Percentiles rank a stretch among this genome's conserved stretches.
phyloP scores from a whole-genome alignment of 352 stramenopile species.

The Aphanomyces stellatus region DNA sequence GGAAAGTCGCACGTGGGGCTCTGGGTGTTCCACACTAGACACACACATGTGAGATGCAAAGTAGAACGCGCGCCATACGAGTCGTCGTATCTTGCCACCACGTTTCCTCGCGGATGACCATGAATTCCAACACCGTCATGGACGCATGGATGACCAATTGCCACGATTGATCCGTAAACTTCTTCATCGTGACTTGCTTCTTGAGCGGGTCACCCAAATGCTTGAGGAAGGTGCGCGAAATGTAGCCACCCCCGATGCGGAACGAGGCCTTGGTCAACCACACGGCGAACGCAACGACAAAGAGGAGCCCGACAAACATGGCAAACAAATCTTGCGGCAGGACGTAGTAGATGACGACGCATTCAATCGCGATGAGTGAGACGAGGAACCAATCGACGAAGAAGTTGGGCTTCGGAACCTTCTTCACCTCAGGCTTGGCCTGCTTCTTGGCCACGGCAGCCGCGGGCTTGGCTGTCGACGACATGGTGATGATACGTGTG shows the following conservation, averaged over 20 bases:
- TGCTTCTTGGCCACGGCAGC: not conserved
- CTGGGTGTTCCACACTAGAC: conserved; percentile 67
- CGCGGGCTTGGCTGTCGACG: not conserved
- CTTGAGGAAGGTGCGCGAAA: conserved; percentile 50
- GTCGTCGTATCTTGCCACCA: conserved; percentile 84
- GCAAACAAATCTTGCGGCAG: conserved; percentile 57
- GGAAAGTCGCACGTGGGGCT: conserved; percentile 61
- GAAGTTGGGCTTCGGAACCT: conserved; percentile 54
- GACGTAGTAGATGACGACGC: conserved; percentile 7
- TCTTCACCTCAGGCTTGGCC: not conserved
- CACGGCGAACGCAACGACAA: conserved; percentile 61
- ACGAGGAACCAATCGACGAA: conserved; percentile 44
- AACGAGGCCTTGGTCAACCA: conserved; percentile 61
- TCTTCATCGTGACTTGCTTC: conserved; percentile 78
- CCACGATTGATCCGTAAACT: conserved; percentile 86
- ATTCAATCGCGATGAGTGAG: not conserved
- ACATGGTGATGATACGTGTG: not conserved
- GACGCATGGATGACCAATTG: conserved; percentile 74
- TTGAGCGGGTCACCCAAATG: conserved; percentile 73
- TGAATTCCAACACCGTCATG: conserved; percentile 78
- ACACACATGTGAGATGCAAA: not conserved
- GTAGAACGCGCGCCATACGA: conserved; percentile 28
- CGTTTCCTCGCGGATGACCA: conserved; percentile 67
- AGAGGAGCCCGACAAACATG: conserved; percentile 50
- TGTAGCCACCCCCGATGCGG: conserved; percentile 31